Conservation (phyloP, 2,329 filamentous ascomycete species). For the Aspergillus sp. region DNA sequence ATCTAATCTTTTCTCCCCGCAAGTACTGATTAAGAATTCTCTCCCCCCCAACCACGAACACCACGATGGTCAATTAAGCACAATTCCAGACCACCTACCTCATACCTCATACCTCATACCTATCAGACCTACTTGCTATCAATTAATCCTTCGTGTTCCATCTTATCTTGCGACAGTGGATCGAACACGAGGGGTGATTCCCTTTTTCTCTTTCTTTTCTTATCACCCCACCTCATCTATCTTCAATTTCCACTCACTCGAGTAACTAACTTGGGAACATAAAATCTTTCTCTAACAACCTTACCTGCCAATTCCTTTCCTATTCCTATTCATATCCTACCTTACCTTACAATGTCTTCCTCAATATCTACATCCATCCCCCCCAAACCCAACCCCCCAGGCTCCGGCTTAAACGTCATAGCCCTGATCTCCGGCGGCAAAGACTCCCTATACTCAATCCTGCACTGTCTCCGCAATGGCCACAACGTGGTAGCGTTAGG, state of each 20-base stretch:
- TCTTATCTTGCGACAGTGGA: background rate
- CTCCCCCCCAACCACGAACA: background rate
- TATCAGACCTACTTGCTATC: background rate
- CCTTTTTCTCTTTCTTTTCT: background rate
- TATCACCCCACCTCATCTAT: background rate
- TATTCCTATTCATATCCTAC: background rate
- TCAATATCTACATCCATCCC: slow-evolving; percentile 34
- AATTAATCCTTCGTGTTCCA: background rate
- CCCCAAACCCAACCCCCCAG: slow-evolving; percentile 7
- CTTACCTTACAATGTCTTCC: background rate
- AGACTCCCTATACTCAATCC: slow-evolving; percentile 89
- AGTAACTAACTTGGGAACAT: too few species aligned
- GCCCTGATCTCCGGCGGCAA: slow-evolving; percentile 94
- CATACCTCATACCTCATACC: background rate
- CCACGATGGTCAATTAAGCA: background rate
- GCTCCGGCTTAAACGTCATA: slow-evolving; percentile 65
- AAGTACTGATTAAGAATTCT: background rate
- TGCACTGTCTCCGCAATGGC: slow-evolving; percentile 85
- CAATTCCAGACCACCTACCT: background rate
- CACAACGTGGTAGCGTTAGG: slow-evolving; percentile 84
- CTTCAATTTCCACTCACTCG: too few species aligned
- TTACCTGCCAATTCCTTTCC: background rate
- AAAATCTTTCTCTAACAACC: too few species aligned
- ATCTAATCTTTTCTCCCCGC: too few species aligned
- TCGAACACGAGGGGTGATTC: background rate